phyloP scores from a whole-genome alignment of 768 basidiomycete species.

The Collybia mongolica region DNA sequence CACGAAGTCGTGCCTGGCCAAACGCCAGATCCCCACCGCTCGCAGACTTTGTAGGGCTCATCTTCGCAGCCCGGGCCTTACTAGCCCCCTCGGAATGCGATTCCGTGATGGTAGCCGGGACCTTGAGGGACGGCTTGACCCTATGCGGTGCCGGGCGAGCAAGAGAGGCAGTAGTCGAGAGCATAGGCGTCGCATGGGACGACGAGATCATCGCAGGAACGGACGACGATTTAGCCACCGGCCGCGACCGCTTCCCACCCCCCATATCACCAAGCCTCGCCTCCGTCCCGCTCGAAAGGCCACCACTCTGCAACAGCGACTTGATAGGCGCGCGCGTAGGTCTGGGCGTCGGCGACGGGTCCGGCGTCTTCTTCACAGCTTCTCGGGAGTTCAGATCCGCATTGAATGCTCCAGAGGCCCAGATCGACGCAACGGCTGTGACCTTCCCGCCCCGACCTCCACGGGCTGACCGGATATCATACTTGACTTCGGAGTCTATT shows the following conservation, averaged over 20 bases:
- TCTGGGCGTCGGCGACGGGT: constrained; percentile 3
- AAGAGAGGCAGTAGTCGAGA: constrained; percentile 77
- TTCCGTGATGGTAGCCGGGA: constrained; percentile 36
- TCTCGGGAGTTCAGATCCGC: neutral
- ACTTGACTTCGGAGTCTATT: constrained; percentile 55
- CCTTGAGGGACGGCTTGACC: constrained; percentile 14
- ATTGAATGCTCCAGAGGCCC: constrained; percentile 53
- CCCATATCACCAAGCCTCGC: constrained; percentile 9
- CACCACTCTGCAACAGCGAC: too few relatives aligned
- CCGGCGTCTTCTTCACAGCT: neutral
- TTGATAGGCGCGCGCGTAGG: neutral
- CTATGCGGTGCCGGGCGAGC: constrained; percentile 42
- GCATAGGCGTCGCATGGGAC: constrained; percentile 68
- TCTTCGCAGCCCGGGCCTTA: constrained; percentile 15
- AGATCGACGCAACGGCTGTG: constrained; percentile 69
- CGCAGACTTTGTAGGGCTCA: constrained; percentile 20
- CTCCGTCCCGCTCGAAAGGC: neutral
- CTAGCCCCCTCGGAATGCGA: constrained; percentile 6
- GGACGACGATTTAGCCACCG: constrained; percentile 58
- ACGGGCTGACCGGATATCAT: constrained; percentile 73
- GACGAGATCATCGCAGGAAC: constrained; percentile 70
- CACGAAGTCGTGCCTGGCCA: constrained; percentile 73
- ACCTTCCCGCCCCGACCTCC: constrained; percentile 78
- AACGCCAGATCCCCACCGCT: constrained; percentile 56
- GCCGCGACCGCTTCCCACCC: constrained; percentile 25